A percentile compares a stretch with the other conserved stretches of the same genome.
Conservation (phyloP, 208 protist species). For the Crithidia thermophila region DNA sequence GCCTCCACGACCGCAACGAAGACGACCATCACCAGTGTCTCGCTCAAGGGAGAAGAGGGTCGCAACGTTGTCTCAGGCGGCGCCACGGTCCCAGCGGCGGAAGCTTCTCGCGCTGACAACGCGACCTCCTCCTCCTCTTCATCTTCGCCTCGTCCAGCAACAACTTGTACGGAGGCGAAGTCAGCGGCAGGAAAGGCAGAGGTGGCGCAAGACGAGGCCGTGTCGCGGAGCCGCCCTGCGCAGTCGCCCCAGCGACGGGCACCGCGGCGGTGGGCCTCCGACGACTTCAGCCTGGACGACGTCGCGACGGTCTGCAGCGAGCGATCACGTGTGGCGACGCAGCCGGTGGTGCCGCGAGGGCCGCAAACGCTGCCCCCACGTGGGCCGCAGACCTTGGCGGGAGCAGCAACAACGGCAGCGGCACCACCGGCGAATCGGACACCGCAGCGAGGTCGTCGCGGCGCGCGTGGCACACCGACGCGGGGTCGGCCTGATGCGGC, state of each 20-base stretch:
- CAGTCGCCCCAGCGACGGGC: slow-evolving; percentile 4
- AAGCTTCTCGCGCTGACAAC: too few species aligned
- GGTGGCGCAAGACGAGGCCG: not conserved
- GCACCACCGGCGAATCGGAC: not conserved
- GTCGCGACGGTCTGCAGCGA: slow-evolving; percentile 42
- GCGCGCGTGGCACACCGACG: slow-evolving; percentile 29
- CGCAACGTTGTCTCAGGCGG: too few species aligned
- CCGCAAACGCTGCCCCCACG: slow-evolving; percentile 36
- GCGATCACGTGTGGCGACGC: slow-evolving; percentile 15
- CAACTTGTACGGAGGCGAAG: not conserved
- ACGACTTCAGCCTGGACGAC: slow-evolving; percentile 33
- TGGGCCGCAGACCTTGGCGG: slow-evolving; percentile 10
- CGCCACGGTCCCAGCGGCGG: too few species aligned
- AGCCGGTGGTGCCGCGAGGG: slow-evolving; percentile 10
- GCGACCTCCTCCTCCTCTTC: too few species aligned
- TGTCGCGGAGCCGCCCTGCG: not conserved
- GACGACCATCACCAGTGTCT: not conserved
- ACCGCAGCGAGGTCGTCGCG: slow-evolving; percentile 24
- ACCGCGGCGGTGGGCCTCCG: slow-evolving; percentile 28
- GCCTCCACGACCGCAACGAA: not conserved
- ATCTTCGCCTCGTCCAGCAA: too few species aligned
- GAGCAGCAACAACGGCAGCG: not conserved
- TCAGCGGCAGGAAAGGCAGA: not conserved
- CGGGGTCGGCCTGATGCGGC: slow-evolving; percentile 12
- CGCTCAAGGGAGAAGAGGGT: not conserved